A percentile compares a stretch with the other conserved stretches of the same genome.
phyloP scores from a whole-genome alignment of 2,329 filamentous ascomycete genomes.

The Talaromyces sp. region DNA sequence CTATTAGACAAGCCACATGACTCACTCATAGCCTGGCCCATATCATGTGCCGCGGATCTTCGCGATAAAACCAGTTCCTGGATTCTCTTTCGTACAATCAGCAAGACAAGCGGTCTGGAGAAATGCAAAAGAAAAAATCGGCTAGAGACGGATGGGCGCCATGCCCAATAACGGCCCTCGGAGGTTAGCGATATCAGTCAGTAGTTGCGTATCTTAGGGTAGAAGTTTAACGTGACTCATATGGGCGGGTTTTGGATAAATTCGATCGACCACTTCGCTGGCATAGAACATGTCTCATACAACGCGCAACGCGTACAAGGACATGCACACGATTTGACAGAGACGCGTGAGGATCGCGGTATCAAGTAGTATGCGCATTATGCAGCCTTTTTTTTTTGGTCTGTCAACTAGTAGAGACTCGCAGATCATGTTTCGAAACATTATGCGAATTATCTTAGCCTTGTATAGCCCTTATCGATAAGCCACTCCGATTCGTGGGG shows the following conservation, averaged over 20 bases:
- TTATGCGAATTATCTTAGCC: not conserved
- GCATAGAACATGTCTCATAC: not conserved
- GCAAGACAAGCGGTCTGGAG: conserved; percentile 3
- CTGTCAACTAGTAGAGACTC: not conserved
- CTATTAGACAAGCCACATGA: conserved; percentile 7
- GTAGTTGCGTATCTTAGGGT: not conserved
- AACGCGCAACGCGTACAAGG: conserved; percentile 1
- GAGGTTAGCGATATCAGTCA: not conserved
- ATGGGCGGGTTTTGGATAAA: not conserved
- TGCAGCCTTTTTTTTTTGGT: not conserved
- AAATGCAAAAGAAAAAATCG: not conserved
- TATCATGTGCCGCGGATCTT: not conserved
- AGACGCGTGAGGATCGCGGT: not conserved
- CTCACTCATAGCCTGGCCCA: not conserved
- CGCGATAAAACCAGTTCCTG: not conserved
- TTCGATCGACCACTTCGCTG: not conserved
- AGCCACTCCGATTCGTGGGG: not conserved
- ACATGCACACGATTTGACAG: not conserved
- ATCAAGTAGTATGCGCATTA: not conserved
- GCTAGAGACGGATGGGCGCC: conserved; percentile 1
- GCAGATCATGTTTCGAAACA: conserved; percentile 15
- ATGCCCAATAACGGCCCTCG: not conserved
- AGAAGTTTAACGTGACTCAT: conserved; percentile 2
- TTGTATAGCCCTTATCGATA: conserved; percentile 10
- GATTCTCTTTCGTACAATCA: not conserved